Conservation (phyloP, 352 stramenopile genomes). For the Globisporangium viniferum region DNA sequence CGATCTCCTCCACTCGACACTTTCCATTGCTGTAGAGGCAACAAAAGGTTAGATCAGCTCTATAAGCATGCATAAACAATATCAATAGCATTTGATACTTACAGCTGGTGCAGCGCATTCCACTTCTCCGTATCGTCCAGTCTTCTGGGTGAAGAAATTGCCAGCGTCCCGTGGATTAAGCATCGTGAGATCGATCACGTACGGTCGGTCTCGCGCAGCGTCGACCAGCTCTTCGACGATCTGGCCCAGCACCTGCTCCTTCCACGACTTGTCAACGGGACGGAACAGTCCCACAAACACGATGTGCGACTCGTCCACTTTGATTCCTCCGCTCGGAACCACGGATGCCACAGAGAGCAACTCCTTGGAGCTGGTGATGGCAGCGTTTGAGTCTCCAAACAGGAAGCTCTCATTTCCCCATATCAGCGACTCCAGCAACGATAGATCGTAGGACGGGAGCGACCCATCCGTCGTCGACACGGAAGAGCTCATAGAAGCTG, state of each 20-base stretch:
- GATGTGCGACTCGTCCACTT: slow-evolving; percentile 45
- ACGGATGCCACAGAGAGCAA: slow-evolving; percentile 36
- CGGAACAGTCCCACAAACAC: slow-evolving; percentile 63
- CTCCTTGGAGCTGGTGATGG: slow-evolving; percentile 15
- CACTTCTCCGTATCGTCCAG: slow-evolving; percentile 59
- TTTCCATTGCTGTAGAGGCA: slow-evolving; percentile 59
- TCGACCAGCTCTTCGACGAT: slow-evolving; percentile 60
- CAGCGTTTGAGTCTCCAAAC: slow-evolving; percentile 33
- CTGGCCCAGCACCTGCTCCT: slow-evolving; percentile 47
- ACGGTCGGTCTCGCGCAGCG: slow-evolving; percentile 41
- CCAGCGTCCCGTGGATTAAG: slow-evolving; percentile 61
- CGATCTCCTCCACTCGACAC: slow-evolving; percentile 57
- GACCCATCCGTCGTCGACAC: slow-evolving; percentile 18
- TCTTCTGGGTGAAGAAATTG: slow-evolving; percentile 65
- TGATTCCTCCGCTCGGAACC: slow-evolving; percentile 37
- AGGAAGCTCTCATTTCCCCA: slow-evolving; percentile 69
- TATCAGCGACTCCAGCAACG: slow-evolving; percentile 59
- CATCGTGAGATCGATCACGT: slow-evolving; percentile 55
- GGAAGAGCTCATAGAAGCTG: slow-evolving; percentile 13
- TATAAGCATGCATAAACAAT: not conserved
- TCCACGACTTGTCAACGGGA: slow-evolving; percentile 49
- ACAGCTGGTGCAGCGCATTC: slow-evolving; percentile 70
- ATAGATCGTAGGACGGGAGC: slow-evolving; percentile 72
- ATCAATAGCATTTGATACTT: slow-evolving; percentile 11
- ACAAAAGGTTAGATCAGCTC: slow-evolving; percentile 1